Evolutionary conservation across 2,329 filamentous ascomycete species (phyloP), one percentile per base, ranked within the genome.

Genomic region (Colletotrichum australisinense): DNA sequence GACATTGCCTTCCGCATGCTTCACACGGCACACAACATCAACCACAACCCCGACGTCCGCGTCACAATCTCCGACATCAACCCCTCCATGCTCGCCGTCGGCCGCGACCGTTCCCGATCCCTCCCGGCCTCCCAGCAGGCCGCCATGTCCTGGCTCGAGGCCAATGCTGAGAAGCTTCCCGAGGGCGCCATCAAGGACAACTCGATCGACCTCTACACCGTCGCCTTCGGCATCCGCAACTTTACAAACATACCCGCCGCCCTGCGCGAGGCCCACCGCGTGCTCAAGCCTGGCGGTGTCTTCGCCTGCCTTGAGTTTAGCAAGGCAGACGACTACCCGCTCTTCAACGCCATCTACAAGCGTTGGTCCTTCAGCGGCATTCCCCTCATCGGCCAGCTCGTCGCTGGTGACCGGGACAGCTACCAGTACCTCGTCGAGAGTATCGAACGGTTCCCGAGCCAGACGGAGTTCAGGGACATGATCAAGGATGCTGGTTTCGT

Each of bases 361-460:
- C 90, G 93, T 72, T 99, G 97, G 95, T 98, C 94, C 74, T 99
- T 99, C 82, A 89, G 92, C 73, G 95, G 95, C 14, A 99, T 99
- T 76, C 97, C 97, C 0, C 83, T 99, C 77, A 98, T 99, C 79
- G 97, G 97, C 3, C 96, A 99, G 85, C 81, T 99, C 74, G 95
- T 99, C 19, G 96, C 97, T 1, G 95, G 94, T 7, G 97, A 99
- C 81, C 88, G 96, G 69, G 96, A 97, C 80, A 98, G 95, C 81
- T 99, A 99, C 83, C 97, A 99, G 87, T 99, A 99, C 84, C 88
- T 99, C 11, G 97, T 99, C 11, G 97, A 99, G 88, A 98, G 95
- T 83, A 99, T 99, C 82, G 95, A 98, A 84, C 88, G 90, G 60
- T 98, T 98, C 81, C 97, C 97, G 0, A 93, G 87, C 77, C 97